Conservation (phyloP, 768 basidiomycete genomes). For the Termitomyces sp. region DNA sequence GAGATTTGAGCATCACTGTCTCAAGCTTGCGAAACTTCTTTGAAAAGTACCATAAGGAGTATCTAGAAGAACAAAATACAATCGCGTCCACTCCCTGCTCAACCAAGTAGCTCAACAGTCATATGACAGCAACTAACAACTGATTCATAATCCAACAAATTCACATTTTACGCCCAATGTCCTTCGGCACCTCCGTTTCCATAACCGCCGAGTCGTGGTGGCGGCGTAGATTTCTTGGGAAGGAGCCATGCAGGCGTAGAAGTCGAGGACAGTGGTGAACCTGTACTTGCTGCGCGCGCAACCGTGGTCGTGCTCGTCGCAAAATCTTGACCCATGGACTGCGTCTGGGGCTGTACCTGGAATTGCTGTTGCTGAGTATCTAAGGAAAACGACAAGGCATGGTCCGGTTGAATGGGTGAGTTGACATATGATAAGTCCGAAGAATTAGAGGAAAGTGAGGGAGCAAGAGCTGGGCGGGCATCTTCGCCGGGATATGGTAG, state of each 20-base stretch:
- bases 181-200: conserved; percentile 1
- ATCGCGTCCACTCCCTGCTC: neutral
- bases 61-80: neutral
- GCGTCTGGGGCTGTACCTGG: neutral
- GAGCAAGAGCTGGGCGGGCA: neutral
- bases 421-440: conserved; percentile 8
- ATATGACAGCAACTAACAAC: neutral
- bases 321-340: neutral
- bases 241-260: conserved; percentile 39
- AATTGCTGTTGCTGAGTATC: conserved; percentile 7
- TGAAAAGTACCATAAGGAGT: neutral
- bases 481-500: conserved; percentile 17
- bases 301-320: neutral
- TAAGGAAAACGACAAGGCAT: conserved; percentile 3
- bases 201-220: conserved; percentile 5
- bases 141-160: neutral
- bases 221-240: conserved; percentile 29
- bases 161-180: neutral
- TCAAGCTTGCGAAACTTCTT: neutral
- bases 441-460: neutral
- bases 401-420: conserved; percentile 1
- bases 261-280: neutral
- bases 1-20: neutral
- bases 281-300: neutral
- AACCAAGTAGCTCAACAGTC: neutral